Evolutionary conservation across 1,139 yeast species (phyloP).

Genomic region (Candida pseudocylindracea): DNA sequence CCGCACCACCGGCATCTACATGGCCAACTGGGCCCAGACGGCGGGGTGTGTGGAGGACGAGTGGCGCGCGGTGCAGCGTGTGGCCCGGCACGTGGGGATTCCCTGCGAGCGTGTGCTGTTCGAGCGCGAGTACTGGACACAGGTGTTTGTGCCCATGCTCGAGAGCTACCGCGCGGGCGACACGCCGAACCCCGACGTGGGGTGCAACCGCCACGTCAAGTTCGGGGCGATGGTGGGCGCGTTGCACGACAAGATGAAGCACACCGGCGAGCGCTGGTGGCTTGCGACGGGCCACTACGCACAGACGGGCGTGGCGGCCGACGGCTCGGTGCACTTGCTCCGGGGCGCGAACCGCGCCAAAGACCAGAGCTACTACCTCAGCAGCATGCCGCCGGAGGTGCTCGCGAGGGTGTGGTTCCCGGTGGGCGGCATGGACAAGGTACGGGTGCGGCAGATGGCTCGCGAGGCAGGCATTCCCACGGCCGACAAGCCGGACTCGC

Average conservation of each 20-base stretch:
- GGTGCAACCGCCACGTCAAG: conserved; percentile 68
- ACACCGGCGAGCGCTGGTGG: conserved; percentile 33
- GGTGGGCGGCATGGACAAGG: conserved; percentile 54
- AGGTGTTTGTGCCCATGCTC: conserved; percentile 85
- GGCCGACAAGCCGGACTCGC: conserved; percentile 74
- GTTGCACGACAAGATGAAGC: conserved; percentile 15
- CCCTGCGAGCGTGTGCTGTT: conserved; percentile 63
- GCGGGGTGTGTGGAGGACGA: conserved; percentile 66
- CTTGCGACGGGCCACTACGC: conserved; percentile 91
- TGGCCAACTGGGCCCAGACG: conserved; percentile 78
- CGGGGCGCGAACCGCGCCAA: conserved; percentile 40
- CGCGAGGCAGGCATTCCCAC: conserved; percentile 26
- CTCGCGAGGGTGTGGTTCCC: conserved; percentile 46
- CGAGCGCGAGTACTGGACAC: conserved; percentile 80
- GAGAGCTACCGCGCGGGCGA: conserved; percentile 42
- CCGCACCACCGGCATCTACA: conserved; percentile 46
- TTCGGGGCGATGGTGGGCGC: conserved; percentile 57
- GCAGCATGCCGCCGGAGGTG: conserved; percentile 31
- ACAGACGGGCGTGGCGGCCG: conserved; percentile 19
- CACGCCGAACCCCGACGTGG: conserved; percentile 92
- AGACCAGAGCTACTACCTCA: conserved; percentile 82
- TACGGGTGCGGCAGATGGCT: conserved; percentile 53
- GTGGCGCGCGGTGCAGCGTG: conserved; percentile 63
- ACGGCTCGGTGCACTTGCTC: conserved; percentile 13
- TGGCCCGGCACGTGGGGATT: conserved; percentile 36